Percentiles rank a stretch among this genome's conserved stretches.
These are phyloP conservation scores for Pythium coloratum DNA, from an alignment of 352 stramenopile genomes.

Conservation along the genomic window DNA sequence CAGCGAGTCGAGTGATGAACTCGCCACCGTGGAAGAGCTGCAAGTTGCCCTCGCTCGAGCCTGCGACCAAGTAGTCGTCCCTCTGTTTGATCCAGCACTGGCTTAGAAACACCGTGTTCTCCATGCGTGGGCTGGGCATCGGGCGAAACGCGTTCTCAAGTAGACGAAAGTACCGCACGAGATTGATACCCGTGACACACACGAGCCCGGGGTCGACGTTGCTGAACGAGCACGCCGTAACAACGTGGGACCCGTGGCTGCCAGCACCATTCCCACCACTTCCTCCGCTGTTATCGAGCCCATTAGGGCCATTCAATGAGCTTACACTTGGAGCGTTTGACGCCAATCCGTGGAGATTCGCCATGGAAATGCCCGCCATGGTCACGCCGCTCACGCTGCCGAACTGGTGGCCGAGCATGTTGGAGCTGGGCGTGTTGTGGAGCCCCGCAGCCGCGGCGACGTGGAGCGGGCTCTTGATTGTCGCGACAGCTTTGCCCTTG, in stretches of 20 bases:
- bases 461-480: slow-evolving; percentile 69
- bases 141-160: slow-evolving; percentile 83
- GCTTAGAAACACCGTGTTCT: slow-evolving; percentile 71
- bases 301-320: background rate
- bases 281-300: slow-evolving; percentile 4
- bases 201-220: slow-evolving; percentile 87
- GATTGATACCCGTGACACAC: slow-evolving; percentile 76
- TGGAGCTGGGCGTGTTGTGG: slow-evolving; percentile 43
- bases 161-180: slow-evolving; percentile 91
- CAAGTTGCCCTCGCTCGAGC: slow-evolving; percentile 79
- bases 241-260: slow-evolving; percentile 27
- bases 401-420: slow-evolving; percentile 44
- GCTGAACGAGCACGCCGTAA: slow-evolving; percentile 87
- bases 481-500: slow-evolving; percentile 87
- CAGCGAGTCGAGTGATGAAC: slow-evolving; percentile 54
- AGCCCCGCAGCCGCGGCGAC: slow-evolving; percentile 30
- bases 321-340: background rate
- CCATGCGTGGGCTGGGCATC: slow-evolving; percentile 79
- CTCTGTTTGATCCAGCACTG: slow-evolving; percentile 91
- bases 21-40: slow-evolving; percentile 86
- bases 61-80: slow-evolving; percentile 88
- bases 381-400: slow-evolving; percentile 27
- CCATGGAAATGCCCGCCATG: slow-evolving; percentile 28
- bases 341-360: slow-evolving; percentile 27
- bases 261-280: background rate